A percentile compares a stretch with the other conserved stretches of the same genome.
These are phyloP conservation scores for Xylaria sp. DNA, from an alignment of 2,329 filamentous ascomycete genomes.

Conservation along the genomic window DNA sequence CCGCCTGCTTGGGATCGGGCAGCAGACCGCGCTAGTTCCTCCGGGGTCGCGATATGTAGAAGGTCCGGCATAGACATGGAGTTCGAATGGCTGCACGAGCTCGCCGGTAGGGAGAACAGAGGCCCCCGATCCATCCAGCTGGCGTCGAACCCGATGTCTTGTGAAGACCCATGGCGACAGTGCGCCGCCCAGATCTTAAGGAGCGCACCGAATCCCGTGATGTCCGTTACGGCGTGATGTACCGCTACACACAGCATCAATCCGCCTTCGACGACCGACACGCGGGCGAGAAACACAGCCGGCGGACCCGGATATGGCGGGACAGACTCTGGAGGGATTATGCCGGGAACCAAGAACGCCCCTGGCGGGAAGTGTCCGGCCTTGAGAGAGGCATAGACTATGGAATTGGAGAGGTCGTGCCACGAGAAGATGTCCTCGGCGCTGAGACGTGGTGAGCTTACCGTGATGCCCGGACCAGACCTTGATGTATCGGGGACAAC, in stretches of 20 bases:
- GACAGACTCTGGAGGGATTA: slow-evolving; percentile 39
- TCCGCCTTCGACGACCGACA: slow-evolving; percentile 43
- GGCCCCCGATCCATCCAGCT: slow-evolving; percentile 41
- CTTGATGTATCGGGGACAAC: slow-evolving; percentile 31
- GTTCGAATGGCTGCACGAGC: not conserved
- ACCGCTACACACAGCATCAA: slow-evolving; percentile 45
- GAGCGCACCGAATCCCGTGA: slow-evolving; percentile 46
- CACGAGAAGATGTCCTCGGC: slow-evolving; percentile 42
- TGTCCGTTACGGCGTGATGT: slow-evolving; percentile 47
- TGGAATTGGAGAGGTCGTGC: slow-evolving; percentile 40
- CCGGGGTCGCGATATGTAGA: slow-evolving; percentile 35
- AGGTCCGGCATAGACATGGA: slow-evolving; percentile 37
- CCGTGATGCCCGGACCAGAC: slow-evolving; percentile 28
- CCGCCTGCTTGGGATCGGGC: not conserved
- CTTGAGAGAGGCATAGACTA: slow-evolving; percentile 43
- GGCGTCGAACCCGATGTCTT: slow-evolving; percentile 35
- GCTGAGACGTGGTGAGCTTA: slow-evolving; percentile 38
- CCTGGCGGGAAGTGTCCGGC: slow-evolving; percentile 43
- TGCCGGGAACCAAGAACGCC: slow-evolving; percentile 34
- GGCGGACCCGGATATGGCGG: slow-evolving; percentile 39
- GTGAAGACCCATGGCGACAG: slow-evolving; percentile 40
- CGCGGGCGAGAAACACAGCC: slow-evolving; percentile 45
- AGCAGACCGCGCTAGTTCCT: slow-evolving; percentile 14
- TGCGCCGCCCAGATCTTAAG: slow-evolving; percentile 48
- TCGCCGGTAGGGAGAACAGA: slow-evolving; percentile 20